Conservation (phyloP, 305 asterid species). For the Stenogyne calaminthoides region DNA sequence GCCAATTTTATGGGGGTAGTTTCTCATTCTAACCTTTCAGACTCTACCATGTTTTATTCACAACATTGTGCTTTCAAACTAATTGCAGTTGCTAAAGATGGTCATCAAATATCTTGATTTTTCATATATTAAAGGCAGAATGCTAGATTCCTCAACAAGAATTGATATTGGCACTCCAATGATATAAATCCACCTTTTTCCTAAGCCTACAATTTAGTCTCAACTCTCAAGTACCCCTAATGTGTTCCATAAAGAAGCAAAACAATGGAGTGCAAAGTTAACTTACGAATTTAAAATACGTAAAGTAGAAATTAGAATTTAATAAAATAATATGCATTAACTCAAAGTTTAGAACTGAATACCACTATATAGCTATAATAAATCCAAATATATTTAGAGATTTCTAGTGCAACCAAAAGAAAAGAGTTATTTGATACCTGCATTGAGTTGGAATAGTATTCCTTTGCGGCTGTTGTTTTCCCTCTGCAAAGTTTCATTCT, state of each 20-base stretch:
- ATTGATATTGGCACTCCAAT: background rate
- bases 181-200: background rate
- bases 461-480: slow-evolving; percentile 73
- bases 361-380: background rate
- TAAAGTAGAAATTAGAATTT: background rate
- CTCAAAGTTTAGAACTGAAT: background rate
- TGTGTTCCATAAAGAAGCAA: background rate
- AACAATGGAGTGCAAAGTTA: background rate
- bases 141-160: background rate
- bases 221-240: background rate
- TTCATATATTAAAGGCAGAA: too few species aligned
- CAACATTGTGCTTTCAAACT: background rate
- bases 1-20: too few species aligned
- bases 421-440: slow-evolving; percentile 51
- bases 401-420: background rate
- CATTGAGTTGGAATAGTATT: slow-evolving; percentile 88
- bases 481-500: slow-evolving; percentile 85
- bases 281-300: background rate
- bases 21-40: background rate
- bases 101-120: background rate
- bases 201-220: background rate
- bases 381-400: background rate
- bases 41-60: background rate
- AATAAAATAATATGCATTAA: background rate
- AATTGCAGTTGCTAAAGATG: background rate